Conservation (phyloP, 164 flowering plant genomes). For the Hamamelis virginiana region DNA sequence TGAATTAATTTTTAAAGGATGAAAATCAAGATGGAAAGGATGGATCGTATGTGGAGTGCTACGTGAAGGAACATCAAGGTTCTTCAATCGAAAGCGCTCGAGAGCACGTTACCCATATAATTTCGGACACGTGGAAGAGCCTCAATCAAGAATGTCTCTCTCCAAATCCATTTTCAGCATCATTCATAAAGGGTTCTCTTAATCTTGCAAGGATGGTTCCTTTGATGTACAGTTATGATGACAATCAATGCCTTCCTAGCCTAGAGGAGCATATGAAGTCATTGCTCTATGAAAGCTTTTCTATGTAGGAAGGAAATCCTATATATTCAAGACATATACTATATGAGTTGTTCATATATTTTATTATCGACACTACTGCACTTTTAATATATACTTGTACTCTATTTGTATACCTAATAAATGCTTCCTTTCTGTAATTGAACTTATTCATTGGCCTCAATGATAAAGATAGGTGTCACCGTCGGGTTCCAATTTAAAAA, state of each 20-base stretch:
- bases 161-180: slow-evolving; percentile 30
- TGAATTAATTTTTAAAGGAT: slow-evolving; percentile 28
- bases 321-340: too few relatives aligned
- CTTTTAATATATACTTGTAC: too few relatives aligned
- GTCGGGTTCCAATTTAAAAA: too few relatives aligned
- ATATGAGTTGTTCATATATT: too few relatives aligned
- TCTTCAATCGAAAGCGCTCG: slow-evolving; percentile 21
- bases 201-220: slow-evolving; percentile 56
- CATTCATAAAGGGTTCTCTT: slow-evolving; percentile 34
- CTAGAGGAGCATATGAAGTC: slow-evolving; percentile 36
- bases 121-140: slow-evolving; percentile 47
- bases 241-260: slow-evolving; percentile 34
- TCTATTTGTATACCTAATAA: too few relatives aligned
- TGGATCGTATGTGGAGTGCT: slow-evolving; percentile 54
- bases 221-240: slow-evolving; percentile 45
- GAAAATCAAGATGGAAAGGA: slow-evolving; percentile 60
- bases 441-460: too few relatives aligned
- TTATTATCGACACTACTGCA: too few relatives aligned
- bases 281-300: background rate
- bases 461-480: too few relatives aligned
- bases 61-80: slow-evolving; percentile 33
- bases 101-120: slow-evolving; percentile 28
- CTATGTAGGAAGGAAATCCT: background rate
- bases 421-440: too few relatives aligned
- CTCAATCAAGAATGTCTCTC: slow-evolving; percentile 46